Evolutionary conservation across 1,284 basidiomycete species (phyloP).

Genomic region (Phellopilus nigrolimitatus): DNA sequence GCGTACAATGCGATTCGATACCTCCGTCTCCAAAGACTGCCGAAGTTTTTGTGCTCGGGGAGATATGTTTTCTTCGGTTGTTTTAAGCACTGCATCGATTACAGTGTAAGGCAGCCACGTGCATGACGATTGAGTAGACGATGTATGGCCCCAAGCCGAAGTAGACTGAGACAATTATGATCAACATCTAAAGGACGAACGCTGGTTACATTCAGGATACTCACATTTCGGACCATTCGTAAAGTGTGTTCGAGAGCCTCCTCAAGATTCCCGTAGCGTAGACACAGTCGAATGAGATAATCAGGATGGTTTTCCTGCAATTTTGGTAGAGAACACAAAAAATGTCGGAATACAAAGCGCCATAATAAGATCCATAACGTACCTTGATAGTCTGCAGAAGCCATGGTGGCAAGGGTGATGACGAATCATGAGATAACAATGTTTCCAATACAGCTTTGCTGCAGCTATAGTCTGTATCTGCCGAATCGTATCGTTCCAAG

Average conservation of each 20-base stretch:
- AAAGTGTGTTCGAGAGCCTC: constrained; percentile 73
- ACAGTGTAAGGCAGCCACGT: constrained; percentile 84
- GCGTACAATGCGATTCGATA: constrained; percentile 56
- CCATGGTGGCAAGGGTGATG: constrained; percentile 76
- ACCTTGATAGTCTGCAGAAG: constrained; percentile 71
- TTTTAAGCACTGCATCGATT: constrained; percentile 79
- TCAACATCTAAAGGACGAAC: constrained; percentile 17
- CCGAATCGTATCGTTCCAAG: constrained; percentile 73
- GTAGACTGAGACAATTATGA: constrained; percentile 43
- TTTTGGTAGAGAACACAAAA: constrained; percentile 14
- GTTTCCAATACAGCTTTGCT: constrained; percentile 73
- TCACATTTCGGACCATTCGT: constrained; percentile 66
- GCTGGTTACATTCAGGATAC: constrained; percentile 23
- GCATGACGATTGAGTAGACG: constrained; percentile 50
- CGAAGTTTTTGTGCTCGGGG: constrained; percentile 37
- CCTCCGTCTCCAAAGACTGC: constrained; percentile 48
- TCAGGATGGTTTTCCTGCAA: constrained; percentile 68
- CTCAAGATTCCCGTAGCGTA: constrained; percentile 77
- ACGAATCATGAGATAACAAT: constrained; percentile 61
- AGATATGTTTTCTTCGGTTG: constrained; percentile 50
- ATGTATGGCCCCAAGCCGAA: constrained; percentile 48
- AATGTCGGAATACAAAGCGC: constrained; percentile 4
- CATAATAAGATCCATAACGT: constrained; percentile 22
- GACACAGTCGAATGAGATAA: constrained; percentile 67
- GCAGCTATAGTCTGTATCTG: constrained; percentile 70